Conservation (phyloP, 2,329 filamentous ascomycete genomes). For the Mollisiaceae sp. region DNA sequence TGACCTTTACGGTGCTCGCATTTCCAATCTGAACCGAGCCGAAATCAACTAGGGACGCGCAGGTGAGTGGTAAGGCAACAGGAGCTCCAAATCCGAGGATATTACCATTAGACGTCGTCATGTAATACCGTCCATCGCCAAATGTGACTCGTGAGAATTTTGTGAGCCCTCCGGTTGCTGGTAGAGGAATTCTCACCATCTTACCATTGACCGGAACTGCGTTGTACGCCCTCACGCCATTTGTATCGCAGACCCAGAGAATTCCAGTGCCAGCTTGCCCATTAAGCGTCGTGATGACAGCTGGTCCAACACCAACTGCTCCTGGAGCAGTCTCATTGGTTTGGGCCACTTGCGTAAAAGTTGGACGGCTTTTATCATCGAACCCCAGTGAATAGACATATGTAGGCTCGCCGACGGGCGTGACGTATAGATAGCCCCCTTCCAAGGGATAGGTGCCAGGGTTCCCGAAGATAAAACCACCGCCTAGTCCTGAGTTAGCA, state of each 20-base stretch:
- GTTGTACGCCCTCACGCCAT: slow-evolving; percentile 57
- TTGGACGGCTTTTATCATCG: slow-evolving; percentile 1
- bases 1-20: neutral
- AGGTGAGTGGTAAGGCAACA: slow-evolving; percentile 1
- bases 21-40: slow-evolving; percentile 4
- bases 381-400: slow-evolving; percentile 2
- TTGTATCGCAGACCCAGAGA: slow-evolving; percentile 33
- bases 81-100: slow-evolving; percentile 1
- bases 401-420: neutral
- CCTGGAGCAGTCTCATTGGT: neutral
- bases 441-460: slow-evolving; percentile 15
- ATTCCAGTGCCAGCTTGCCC: slow-evolving; percentile 16
- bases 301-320: neutral
- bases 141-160: slow-evolving; percentile 63
- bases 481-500: neutral
- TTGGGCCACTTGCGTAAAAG: slow-evolving; percentile 5
- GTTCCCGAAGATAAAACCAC: slow-evolving; percentile 4
- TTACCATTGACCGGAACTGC: slow-evolving; percentile 52
- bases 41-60: neutral
- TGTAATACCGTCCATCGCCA: slow-evolving; percentile 57
- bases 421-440: slow-evolving; percentile 17
- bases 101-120: slow-evolving; percentile 48
- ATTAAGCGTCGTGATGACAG: slow-evolving; percentile 10
- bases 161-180: slow-evolving; percentile 54
- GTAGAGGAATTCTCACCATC: slow-evolving; percentile 48